Evolutionary conservation across 2,329 filamentous ascomycete species (phyloP).

Genomic region (Colletotrichum noveboracense): DNA sequence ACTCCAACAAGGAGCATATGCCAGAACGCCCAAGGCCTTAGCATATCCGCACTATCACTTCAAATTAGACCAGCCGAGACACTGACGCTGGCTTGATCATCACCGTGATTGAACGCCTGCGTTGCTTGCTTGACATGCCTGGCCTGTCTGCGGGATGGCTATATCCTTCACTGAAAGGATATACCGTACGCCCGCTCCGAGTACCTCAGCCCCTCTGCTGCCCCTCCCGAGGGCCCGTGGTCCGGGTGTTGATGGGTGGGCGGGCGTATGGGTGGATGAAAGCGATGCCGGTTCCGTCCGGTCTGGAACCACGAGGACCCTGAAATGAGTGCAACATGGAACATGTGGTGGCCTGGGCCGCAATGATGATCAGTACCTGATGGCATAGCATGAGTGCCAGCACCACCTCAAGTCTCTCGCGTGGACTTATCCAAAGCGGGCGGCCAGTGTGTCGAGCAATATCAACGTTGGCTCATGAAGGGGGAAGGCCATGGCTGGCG

Average conservation of each 20-base stretch:
- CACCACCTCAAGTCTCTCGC: background rate
- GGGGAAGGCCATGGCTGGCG: background rate
- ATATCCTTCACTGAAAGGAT: background rate
- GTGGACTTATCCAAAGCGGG: background rate
- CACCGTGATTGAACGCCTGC: background rate
- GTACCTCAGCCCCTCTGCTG: background rate
- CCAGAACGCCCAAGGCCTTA: background rate
- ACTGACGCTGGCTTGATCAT: background rate
- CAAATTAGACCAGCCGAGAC: background rate
- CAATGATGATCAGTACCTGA: background rate
- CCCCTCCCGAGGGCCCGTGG: background rate
- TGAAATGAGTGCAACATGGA: background rate
- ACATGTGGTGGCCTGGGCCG: background rate
- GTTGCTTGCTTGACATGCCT: background rate
- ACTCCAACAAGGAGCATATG: background rate
- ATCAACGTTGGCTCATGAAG: background rate
- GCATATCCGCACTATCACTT: background rate
- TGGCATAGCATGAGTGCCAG: background rate
- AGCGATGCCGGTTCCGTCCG: constrained; percentile 2
- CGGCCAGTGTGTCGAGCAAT: background rate
- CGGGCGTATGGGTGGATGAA: background rate
- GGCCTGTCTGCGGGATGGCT: background rate
- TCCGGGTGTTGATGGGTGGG: background rate
- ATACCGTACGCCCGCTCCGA: background rate
- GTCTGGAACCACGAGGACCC: background rate